These are phyloP conservation scores for Fusarium sp. DNA, from an alignment of 2,329 filamentous ascomycete species.

Conservation along the genomic window DNA sequence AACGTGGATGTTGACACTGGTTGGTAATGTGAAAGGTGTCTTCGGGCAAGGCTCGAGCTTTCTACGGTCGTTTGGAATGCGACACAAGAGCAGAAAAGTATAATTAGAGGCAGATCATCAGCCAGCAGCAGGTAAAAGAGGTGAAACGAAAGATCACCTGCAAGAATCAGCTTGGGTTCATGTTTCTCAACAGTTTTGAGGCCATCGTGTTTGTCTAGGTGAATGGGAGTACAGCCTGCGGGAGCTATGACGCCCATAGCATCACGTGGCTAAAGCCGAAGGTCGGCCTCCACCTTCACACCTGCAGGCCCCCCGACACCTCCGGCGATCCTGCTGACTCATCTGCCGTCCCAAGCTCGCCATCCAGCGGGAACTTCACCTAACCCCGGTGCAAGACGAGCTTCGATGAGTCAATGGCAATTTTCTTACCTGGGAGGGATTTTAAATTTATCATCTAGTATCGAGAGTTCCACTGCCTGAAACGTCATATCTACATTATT, in stretches of 20 bases:
- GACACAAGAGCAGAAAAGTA: background rate
- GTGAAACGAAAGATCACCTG: conserved; percentile 1
- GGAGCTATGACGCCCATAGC: conserved; percentile 36
- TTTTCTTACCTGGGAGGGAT: background rate
- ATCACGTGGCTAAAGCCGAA: conserved; percentile 32
- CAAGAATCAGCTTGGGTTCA: conserved; percentile 9
- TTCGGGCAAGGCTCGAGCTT: conserved; percentile 24
- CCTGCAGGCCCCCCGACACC: too few species aligned
- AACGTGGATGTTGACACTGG: conserved; percentile 17
- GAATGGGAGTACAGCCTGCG: background rate
- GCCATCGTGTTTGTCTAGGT: conserved; percentile 18
- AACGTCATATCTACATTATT: too few species aligned
- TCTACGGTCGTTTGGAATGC: conserved; percentile 5
- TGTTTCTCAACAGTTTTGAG: conserved; percentile 2
- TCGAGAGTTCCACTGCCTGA: too few species aligned
- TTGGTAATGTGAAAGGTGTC: conserved; percentile 42
- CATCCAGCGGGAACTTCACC: conserved; percentile 35
- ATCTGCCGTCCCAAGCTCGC: conserved; percentile 18
- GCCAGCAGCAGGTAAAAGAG: background rate
- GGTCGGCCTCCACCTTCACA: background rate
- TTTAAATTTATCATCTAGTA: background rate
- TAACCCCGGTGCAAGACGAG: background rate
- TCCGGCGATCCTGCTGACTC: conserved; percentile 22
- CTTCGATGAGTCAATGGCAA: conserved; percentile 26
- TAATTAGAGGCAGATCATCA: conserved; percentile 2